Base-by-base conservation (phyloP, 2,329 filamentous ascomycete genomes). In the Lizonia empirigonia region DNA sequence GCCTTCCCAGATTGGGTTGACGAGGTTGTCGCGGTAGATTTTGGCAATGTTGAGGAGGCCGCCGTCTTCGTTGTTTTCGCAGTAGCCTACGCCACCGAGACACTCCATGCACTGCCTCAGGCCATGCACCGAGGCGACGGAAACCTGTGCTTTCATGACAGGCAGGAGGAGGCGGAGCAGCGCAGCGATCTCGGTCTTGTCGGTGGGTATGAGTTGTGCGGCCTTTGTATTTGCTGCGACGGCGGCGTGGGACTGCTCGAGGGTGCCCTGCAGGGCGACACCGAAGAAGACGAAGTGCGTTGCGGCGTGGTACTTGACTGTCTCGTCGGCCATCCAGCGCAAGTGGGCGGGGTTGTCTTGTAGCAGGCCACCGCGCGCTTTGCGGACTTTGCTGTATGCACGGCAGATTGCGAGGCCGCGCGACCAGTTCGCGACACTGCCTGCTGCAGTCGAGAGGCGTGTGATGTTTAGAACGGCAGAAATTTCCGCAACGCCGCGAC, bases 1-100 rank as follows among this genome's bases (percentile, higher is more conserved):
- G 1, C 87, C 86, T 69, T 89, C 86, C 85, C 86, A 89, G 39
- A 90, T 89, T 12, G 82, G 79, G 41, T 83, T 73, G 2, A 89
- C 87, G 7, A 77, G 73, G 1, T 80, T 82, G 60, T 90, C 87
- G 7, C 88, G 80, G 60, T 85, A 84, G 1, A 90, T 74, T 6
- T 85, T 79, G 0, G 86, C 80, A 3, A 90, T 74, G 62, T 90
- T 91, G 50, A 89, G 75, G 10, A 70, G 39, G 0, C 67, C 65
- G 29, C 84, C 80, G 40, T 85, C 83, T 50, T 84, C 82, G 51
- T 81, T 77, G 44, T 81, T 87, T 62, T 85, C 78, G 19, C 86
- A 78, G 59, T 88, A 89, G 0, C 86, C 85, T 0, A 88, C 81
- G 1, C 86, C 86, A 7, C 86, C 86, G 0, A 89, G 76, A 1